These are phyloP conservation scores for Termitomyces sp. DNA, from an alignment of 768 basidiomycete genomes.

Conservation along the genomic window DNA sequence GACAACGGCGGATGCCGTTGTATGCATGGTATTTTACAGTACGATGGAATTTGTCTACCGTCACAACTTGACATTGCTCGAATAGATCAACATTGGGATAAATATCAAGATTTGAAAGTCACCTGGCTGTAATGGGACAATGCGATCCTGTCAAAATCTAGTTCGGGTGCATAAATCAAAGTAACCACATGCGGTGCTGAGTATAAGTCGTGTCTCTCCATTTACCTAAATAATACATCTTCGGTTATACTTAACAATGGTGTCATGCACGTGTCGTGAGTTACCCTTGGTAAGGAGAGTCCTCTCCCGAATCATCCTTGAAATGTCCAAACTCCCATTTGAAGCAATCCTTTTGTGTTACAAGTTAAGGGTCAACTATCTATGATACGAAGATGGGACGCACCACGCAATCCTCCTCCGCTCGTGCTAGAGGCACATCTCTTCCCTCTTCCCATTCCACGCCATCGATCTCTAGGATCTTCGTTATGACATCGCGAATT, in stretches of 20 bases:
- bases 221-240: not conserved
- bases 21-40: not conserved
- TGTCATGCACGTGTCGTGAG: not conserved
- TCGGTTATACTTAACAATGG: not conserved
- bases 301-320: constrained; percentile 5
- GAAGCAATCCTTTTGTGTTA: constrained; percentile 10
- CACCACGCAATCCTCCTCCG: constrained; percentile 16
- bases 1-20: not conserved
- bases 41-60: no score
- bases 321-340: constrained; percentile 17
- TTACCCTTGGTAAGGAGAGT: not conserved
- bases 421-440: constrained; percentile 28
- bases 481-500: constrained; percentile 66
- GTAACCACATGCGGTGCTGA: not conserved
- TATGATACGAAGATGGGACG: not conserved
- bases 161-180: not conserved
- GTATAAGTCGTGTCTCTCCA: not conserved
- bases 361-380: not conserved
- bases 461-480: constrained; percentile 47
- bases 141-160: not conserved
- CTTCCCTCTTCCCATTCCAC: constrained; percentile 51
- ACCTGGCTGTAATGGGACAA: no score
- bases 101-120: no score
- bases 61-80: no score
- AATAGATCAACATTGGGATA: no score